Evolutionary conservation across 1,284 basidiomycete species (phyloP), one percentile per base, ranked within the genome.

Genomic region (Malassezia sp.): DNA sequence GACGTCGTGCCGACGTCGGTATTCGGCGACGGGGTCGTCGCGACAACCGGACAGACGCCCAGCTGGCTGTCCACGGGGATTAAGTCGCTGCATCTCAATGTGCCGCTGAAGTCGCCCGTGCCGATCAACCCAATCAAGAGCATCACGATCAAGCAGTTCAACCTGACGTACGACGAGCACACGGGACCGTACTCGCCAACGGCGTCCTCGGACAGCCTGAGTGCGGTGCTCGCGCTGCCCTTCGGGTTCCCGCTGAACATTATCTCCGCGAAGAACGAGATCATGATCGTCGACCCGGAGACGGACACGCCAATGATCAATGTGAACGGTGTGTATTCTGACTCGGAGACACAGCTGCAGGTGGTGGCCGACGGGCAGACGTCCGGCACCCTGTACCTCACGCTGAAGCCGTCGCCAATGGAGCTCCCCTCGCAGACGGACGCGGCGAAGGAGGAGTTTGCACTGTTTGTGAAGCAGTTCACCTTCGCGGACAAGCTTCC

Each of bases 161-260:
- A 73, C 27, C 74, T 85, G 22, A 69, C 70, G 5, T 85, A 84
- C 68, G 75, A 75, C 6, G 65, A 74, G 45, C 65, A 73, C n/a
- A 70, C 71, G 2, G 31, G 43, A 20, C 76, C 81, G 27, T 85
- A 80, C 78, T 70, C 72, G 17, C 83, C 83, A 0, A 69, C 70
- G 23, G 73, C 78, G 6, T 74, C 77, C 48, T 82, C 80, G 56
- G 74, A 76, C 53, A 74, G 76, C 8, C 76, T 85, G 18, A 74
- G 75, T 24, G 83, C 81, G 11, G 69, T 67, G 27, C 73, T 85
- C 54, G 80, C 75, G 49, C 71, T 85, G 42, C 84, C 83, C 23
- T 85, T 85, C 57, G 84, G 83, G n/a, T 85, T 85, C 71, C 72
- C 73, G 21, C 42, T 85, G 11, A 71, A 74, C n/a, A 79, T 85